A percentile compares a stretch with the other conserved stretches of the same genome.
These are phyloP conservation scores for Salvia hispanica DNA, from an alignment of 257 asterid genomes.

Conservation along the genomic window DNA sequence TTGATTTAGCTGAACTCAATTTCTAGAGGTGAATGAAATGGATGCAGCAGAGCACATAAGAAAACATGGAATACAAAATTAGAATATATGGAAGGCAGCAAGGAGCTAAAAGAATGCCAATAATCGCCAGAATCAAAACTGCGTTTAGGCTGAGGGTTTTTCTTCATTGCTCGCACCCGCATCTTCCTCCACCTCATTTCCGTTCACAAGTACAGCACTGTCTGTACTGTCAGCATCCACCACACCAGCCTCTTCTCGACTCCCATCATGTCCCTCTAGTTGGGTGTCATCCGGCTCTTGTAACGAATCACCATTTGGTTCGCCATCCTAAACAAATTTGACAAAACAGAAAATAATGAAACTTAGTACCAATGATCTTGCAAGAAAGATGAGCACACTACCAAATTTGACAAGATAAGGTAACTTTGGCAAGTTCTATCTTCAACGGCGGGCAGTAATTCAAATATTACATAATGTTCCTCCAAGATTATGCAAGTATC, in stretches of 20 bases:
- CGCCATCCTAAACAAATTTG: constrained; percentile 40
- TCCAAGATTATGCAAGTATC: constrained; percentile 3
- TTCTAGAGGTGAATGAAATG: constrained; percentile 25
- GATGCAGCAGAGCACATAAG: constrained; percentile 28
- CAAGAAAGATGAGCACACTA: constrained; percentile 1
- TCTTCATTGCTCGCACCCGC: constrained; percentile 85
- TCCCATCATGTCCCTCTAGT: constrained; percentile 54
- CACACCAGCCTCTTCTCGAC: constrained; percentile 72
- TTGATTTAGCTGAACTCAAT: constrained; percentile 20
- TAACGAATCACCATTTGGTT: constrained; percentile 55
- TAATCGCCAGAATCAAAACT: constrained; percentile 77
- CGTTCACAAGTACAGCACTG: constrained; percentile 73
- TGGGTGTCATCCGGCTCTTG: constrained; percentile 47
- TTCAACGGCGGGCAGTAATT: constrained; percentile 12
- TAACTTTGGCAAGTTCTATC: background rate
- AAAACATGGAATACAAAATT: constrained; percentile 21
- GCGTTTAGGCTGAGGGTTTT: constrained; percentile 81
- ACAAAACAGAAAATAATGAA: constrained; percentile 2
- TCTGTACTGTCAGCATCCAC: constrained; percentile 81
- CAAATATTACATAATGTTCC: background rate
- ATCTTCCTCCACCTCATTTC: constrained; percentile 81
- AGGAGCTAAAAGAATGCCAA: constrained; percentile 58
- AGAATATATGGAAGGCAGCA: constrained; percentile 35
- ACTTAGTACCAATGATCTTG: constrained; percentile 15
- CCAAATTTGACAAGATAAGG: background rate